phyloP scores from a whole-genome alignment of 2,329 filamentous ascomycete genomes.

The Capronia coronata region DNA sequence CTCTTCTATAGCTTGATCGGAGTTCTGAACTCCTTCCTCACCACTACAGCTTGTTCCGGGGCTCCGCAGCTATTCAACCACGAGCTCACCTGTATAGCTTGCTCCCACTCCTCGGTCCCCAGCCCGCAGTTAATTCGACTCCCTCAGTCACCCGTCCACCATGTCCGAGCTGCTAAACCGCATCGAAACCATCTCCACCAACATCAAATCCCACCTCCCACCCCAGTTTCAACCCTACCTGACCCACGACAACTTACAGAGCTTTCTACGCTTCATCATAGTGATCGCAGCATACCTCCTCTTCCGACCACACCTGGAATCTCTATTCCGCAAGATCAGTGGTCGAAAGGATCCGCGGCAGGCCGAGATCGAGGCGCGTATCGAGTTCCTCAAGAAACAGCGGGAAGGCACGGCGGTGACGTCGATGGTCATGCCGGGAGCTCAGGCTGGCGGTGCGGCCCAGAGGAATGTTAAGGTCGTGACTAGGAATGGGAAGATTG shows the following conservation, averaged over 20 bases:
- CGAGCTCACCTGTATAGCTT: too few species aligned
- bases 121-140: background rate
- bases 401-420: background rate
- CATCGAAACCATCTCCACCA: background rate
- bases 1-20: too few species aligned
- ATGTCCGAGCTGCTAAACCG: background rate
- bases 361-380: conserved; percentile 16
- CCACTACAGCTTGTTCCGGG: too few species aligned
- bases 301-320: conserved; percentile 25
- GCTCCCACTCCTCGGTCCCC: too few species aligned
- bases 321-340: conserved; percentile 14
- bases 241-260: conserved; percentile 17
- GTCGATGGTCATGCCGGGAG: background rate
- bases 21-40: too few species aligned
- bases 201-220: conserved; percentile 1
- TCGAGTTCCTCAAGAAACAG: conserved; percentile 20
- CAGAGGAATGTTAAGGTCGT: background rate
- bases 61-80: too few species aligned
- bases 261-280: conserved; percentile 16
- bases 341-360: conserved; percentile 13
- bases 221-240: conserved; percentile 11
- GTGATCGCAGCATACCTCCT: conserved; percentile 22
- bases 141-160: background rate
- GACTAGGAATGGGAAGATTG: background rate
- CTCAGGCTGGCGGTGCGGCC: background rate